Conservation (phyloP, 805 yeast species). For the Scheffersomyces coipomensis region DNA sequence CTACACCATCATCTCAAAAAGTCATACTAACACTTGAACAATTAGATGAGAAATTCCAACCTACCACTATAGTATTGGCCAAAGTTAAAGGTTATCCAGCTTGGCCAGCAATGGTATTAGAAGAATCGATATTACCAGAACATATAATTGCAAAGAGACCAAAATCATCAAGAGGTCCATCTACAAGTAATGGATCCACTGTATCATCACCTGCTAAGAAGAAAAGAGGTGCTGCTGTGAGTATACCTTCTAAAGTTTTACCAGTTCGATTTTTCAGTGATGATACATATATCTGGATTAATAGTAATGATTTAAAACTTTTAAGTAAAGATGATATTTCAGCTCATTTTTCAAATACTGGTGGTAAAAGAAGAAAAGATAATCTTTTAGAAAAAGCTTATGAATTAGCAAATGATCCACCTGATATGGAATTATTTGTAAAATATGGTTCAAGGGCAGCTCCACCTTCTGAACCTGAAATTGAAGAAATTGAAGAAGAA, state of each 20-base stretch:
- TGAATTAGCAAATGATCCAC: slow-evolving; percentile 48
- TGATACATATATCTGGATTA: slow-evolving; percentile 71
- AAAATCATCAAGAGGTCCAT: slow-evolving; percentile 30
- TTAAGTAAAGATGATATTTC: slow-evolving; percentile 44
- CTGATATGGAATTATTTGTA: slow-evolving; percentile 40
- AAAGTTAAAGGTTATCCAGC: slow-evolving; percentile 85
- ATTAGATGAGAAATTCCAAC: slow-evolving; percentile 7
- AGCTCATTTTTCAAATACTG: slow-evolving; percentile 24
- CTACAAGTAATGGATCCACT: slow-evolving; percentile 10
- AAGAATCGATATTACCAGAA: slow-evolving; percentile 57
- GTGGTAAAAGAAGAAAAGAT: slow-evolving; percentile 36
- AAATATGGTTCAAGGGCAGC: slow-evolving; percentile 42
- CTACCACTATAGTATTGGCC: slow-evolving; percentile 49
- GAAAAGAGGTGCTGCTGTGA: slow-evolving; percentile 10
- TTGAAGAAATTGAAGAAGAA: slow-evolving; percentile 46
- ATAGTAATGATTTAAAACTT: slow-evolving; percentile 47
- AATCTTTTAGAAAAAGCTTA: slow-evolving; percentile 51
- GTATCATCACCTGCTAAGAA: slow-evolving; percentile 9
- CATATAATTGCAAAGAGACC: slow-evolving; percentile 52
- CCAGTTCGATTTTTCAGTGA: slow-evolving; percentile 73
- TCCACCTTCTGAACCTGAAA: slow-evolving; percentile 40
- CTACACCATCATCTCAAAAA: too few relatives aligned
- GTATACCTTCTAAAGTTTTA: slow-evolving; percentile 14
- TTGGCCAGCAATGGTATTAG: slow-evolving; percentile 87
- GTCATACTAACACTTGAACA: too few relatives aligned